Evolutionary conservation across 805 yeast species (phyloP), one percentile per base, ranked within the genome.

Genomic region (Blastobotrys robertii): DNA sequence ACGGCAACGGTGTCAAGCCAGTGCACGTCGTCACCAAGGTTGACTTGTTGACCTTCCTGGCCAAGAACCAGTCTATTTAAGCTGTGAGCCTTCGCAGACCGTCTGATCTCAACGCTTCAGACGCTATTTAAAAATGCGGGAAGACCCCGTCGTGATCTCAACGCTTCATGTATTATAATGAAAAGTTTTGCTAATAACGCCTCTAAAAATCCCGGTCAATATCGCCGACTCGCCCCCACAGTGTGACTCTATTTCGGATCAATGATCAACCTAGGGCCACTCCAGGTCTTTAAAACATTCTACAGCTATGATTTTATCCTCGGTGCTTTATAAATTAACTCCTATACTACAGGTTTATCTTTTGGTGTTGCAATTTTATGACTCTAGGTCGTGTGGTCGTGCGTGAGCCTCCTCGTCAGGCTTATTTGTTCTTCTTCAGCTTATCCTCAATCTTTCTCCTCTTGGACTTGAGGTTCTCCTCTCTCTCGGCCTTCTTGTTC

Each of bases 21-120:
- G 71, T 83, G 38, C 90, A 84, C 61, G 80, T 84, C 46, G 95
- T 84, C 45, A 84, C 95, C 47, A 84, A 84, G 70, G 90, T 84
- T 57, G 95, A 84, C 63, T 70, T 84, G 60, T 69, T 84, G 54
- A 74, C 81, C 13, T 63, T 54, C 45, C 48, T 64, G 42, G 58
- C 64, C 30, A 59, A 56, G 50, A 50, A 50, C 37, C 11, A 33
- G 7, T 7, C 32, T 11, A 31, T 37, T 15, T 28, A 13, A 19
- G 31, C n/a, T n/a, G n/a, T 30, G 25, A 43, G 16, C 28, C 30
- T 29, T 19, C 25, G 6, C 25, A 19, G 25, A n/a, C 25, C 25
- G 25, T 19, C 25, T 19, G 25, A 19, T 19, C 25, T 19, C 25
- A 19, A 19, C 25, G 25, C 25, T 19, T 19, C 25, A 19, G 25